Conservation (phyloP, 495 filamentous ascomycete genomes). For the Neurospora tetrasperma region DNA sequence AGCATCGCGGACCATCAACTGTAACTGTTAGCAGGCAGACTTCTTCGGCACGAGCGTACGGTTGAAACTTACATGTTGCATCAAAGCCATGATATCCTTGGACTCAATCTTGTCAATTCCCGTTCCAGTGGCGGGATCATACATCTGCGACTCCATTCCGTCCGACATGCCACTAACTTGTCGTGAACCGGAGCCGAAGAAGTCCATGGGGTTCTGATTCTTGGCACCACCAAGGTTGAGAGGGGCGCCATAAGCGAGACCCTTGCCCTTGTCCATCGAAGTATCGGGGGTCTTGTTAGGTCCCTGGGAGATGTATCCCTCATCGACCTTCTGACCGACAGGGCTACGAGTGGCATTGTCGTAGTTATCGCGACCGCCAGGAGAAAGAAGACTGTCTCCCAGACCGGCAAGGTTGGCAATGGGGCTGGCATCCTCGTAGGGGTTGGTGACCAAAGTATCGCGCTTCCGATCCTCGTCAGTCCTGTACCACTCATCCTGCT, state of each 20-base stretch:
- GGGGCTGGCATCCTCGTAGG: slow-evolving; percentile 46
- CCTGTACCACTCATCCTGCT: slow-evolving; percentile 44
- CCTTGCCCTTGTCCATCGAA: slow-evolving; percentile 41
- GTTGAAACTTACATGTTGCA: slow-evolving; percentile 71
- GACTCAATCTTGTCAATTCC: slow-evolving; percentile 91
- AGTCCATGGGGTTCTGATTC: not conserved
- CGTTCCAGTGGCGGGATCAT: slow-evolving; percentile 79
- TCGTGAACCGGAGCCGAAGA: slow-evolving; percentile 25
- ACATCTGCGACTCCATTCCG: slow-evolving; percentile 76
- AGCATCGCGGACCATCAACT: slow-evolving; percentile 93
- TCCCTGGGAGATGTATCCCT: slow-evolving; percentile 85
- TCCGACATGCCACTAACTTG: slow-evolving; percentile 86
- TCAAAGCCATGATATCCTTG: slow-evolving; percentile 92
- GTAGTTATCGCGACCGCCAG: slow-evolving; percentile 26
- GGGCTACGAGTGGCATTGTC: slow-evolving; percentile 33
- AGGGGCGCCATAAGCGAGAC: slow-evolving; percentile 46
- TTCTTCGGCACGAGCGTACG: not conserved
- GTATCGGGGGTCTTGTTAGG: slow-evolving; percentile 57
- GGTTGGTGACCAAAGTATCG: slow-evolving; percentile 47
- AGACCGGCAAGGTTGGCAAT: slow-evolving; percentile 41
- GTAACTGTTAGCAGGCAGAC: slow-evolving; percentile 24
- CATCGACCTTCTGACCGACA: slow-evolving; percentile 47
- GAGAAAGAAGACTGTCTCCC: slow-evolving; percentile 35
- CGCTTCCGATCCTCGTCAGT: slow-evolving; percentile 45
- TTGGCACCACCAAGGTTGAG: slow-evolving; percentile 40